phyloP scores from a whole-genome alignment of 768 basidiomycete species.

The Tylopilus plumbeoviolaceoides region DNA sequence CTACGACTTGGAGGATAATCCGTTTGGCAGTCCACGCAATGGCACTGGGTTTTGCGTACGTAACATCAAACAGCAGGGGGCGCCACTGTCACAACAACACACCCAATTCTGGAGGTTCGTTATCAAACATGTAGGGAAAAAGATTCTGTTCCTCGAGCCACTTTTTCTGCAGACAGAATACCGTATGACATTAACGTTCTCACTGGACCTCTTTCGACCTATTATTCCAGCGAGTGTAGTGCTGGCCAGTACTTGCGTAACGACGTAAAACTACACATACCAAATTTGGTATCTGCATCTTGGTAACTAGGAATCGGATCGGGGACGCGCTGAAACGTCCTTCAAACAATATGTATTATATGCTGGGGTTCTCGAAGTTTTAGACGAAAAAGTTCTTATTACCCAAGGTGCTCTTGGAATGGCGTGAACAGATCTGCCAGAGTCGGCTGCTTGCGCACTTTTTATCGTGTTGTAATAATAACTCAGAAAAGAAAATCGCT shows the following conservation, averaged over 20 bases:
- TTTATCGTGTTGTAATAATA: not conserved
- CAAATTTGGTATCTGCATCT: conserved; percentile 22
- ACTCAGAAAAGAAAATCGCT: not conserved
- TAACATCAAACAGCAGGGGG: too few species aligned
- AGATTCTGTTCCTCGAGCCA: too few species aligned
- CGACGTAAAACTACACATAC: conserved; percentile 8
- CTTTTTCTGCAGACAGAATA: too few species aligned
- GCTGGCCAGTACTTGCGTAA: not conserved
- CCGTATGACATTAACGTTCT: too few species aligned
- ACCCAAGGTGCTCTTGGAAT: not conserved
- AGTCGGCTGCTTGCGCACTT: not conserved
- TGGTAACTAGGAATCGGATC: not conserved
- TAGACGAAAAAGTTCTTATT: not conserved
- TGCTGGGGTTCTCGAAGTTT: not conserved
- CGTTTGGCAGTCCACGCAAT: not conserved
- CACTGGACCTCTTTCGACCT: too few species aligned
- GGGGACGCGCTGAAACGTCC: not conserved
- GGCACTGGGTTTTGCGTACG: too few species aligned
- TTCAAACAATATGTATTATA: too few species aligned
- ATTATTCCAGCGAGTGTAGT: too few species aligned
- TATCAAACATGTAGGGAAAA: too few species aligned
- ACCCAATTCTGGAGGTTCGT: too few species aligned
- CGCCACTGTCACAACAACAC: too few species aligned
- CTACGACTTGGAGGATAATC: not conserved
- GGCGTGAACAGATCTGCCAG: not conserved